These are phyloP conservation scores for Aspergillus ochraceus DNA, from an alignment of 2,329 filamentous ascomycete genomes.

Conservation along the genomic window DNA sequence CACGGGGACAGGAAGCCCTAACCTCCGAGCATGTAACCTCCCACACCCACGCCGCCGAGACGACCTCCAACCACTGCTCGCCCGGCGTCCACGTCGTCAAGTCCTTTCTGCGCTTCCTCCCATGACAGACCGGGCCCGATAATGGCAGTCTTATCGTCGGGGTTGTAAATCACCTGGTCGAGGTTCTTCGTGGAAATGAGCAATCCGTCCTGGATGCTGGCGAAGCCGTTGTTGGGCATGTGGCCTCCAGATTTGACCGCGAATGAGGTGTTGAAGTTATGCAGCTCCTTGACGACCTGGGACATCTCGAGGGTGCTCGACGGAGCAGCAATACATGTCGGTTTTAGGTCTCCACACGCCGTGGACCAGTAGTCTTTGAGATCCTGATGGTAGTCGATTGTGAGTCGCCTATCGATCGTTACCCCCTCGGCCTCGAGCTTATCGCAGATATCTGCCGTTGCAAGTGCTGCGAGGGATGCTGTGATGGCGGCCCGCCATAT, in stretches of 20 bases:
- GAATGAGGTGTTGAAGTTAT: conserved; percentile 51
- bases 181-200: conserved; percentile 49
- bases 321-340: conserved; percentile 51
- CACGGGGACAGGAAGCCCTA: conserved; percentile 13
- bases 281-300: conserved; percentile 52
- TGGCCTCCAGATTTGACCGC: conserved; percentile 56
- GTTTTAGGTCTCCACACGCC: conserved; percentile 42
- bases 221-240: conserved; percentile 49
- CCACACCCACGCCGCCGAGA: conserved; percentile 50
- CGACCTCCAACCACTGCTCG: conserved; percentile 46
- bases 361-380: conserved; percentile 51
- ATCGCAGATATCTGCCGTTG: conserved; percentile 39
- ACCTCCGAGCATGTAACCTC: conserved; percentile 49
- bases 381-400: conserved; percentile 38
- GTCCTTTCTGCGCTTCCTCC: conserved; percentile 34
- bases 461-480: conserved; percentile 20
- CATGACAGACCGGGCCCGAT: conserved; percentile 39
- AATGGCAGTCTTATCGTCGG: conserved; percentile 39
- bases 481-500: conserved; percentile 20
- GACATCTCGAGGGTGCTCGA: conserved; percentile 53
- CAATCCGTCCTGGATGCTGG: conserved; percentile 46
- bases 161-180: conserved; percentile 37
- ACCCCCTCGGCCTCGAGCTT: conserved; percentile 37
- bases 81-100: conserved; percentile 28
- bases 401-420: conserved; percentile 31